Conservation (phyloP, 208 protist species). For the Trypanosomatidae sp. region DNA sequence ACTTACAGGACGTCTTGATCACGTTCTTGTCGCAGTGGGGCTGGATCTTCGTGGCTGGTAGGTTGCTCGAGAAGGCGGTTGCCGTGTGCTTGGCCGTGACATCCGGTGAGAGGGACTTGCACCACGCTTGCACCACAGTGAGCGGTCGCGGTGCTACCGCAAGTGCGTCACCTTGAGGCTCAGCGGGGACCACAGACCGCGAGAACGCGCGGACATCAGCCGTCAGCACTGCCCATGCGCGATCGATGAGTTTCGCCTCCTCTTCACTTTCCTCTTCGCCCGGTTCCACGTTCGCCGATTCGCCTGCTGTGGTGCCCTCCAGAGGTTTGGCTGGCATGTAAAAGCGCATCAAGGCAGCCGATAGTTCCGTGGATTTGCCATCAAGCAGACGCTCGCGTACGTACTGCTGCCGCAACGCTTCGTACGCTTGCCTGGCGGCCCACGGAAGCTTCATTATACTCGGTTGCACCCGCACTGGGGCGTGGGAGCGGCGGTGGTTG, state of each 20-base stretch:
- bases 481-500: neutral
- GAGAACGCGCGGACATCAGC: constrained; percentile 7
- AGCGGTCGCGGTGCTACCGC: neutral
- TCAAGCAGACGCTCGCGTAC: constrained; percentile 13
- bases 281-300: neutral
- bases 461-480: constrained; percentile 2
- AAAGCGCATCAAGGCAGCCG: constrained; percentile 5
- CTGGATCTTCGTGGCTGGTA: neutral
- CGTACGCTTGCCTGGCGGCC: constrained; percentile 16
- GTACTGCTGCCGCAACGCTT: constrained; percentile 18
- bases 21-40: neutral
- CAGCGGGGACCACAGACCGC: neutral
- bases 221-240: constrained; percentile 18
- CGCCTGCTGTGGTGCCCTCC: neutral
- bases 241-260: constrained; percentile 19
- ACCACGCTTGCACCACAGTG: constrained; percentile 14
- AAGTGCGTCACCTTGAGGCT: neutral
- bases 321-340: neutral
- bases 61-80: neutral
- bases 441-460: constrained; percentile 9
- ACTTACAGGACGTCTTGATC: too few relatives aligned
- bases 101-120: constrained; percentile 5
- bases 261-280: neutral
- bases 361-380: constrained; percentile 6
- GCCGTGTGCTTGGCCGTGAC: neutral